A percentile compares a stretch with the other conserved stretches of the same genome.
Conservation (phyloP, 148 eudicot species). For the Rhododendron griersonianum region DNA sequence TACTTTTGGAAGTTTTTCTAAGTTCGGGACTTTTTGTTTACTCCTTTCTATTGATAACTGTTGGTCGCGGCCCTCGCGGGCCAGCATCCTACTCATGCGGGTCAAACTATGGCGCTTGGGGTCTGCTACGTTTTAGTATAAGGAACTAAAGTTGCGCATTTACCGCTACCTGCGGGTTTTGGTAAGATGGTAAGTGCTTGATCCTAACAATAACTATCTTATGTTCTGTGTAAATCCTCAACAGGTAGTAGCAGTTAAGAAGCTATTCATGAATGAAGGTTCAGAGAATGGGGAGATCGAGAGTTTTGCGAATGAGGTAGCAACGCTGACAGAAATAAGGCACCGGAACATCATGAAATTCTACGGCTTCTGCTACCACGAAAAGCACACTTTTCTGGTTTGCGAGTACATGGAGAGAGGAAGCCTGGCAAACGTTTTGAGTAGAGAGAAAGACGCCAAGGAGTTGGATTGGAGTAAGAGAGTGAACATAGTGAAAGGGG, state of each 20-base stretch:
- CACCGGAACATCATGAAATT: slow-evolving; percentile 13
- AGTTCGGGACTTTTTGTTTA: too few species aligned
- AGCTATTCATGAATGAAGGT: slow-evolving; percentile 1
- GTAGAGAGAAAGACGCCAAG: background rate
- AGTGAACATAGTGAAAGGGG: too few species aligned
- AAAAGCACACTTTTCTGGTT: background rate
- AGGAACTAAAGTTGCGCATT: too few species aligned
- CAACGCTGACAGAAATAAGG: background rate
- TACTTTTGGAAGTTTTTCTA: background rate
- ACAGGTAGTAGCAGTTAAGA: slow-evolving; percentile 22
- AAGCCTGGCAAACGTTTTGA: background rate
- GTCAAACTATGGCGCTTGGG: too few species aligned
- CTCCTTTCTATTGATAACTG: too few species aligned
- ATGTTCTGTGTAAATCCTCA: background rate
- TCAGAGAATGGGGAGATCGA: background rate
- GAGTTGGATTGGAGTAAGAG: slow-evolving; percentile 6
- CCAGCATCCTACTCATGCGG: too few species aligned
- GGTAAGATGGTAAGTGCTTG: too few species aligned
- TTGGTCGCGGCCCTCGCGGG: too few species aligned
- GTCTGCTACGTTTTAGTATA: too few species aligned
- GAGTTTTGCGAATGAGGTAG: slow-evolving; percentile 10
- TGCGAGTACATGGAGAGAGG: slow-evolving; percentile 9
- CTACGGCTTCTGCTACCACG: background rate
- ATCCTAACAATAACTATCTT: too few species aligned
- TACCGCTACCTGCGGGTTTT: too few species aligned